Evolutionary conservation across 345 rosid species (phyloP), one percentile per base, ranked within the genome.

Genomic region (Syzygium aromaticum): DNA sequence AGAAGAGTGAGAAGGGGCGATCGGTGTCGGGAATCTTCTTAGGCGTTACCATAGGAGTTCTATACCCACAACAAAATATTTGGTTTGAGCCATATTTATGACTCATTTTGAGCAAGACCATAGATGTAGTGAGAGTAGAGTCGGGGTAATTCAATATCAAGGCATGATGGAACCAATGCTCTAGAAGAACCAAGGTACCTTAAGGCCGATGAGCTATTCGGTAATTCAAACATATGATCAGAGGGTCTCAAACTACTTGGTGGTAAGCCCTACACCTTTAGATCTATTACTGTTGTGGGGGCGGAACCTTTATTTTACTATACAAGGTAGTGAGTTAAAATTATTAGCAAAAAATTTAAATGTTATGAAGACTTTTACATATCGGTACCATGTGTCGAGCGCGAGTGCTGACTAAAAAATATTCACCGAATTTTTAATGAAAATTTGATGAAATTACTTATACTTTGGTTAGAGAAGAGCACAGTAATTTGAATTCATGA

Each of bases 41-140:
- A 0, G 38, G 8, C 3, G 2, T 13, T 63, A 63, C 14, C 1
- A 63, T 13, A 63, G 4, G 33, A 30, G 10, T n/a, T 63, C 38
- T 19, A 14, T 14, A 15, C 19, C 10, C 0, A 0, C 4, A 0
- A 28, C 4, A 63, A 0, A 28, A 14, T 63, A 2, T n/a, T n/a
- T 4, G 1, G 8, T 63, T 28, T 15, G 2, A 63, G 21, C 38
- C 8, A 15, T 28, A n/a, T 6, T 7, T 63, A 30, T 63, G 7
- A 0, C 17, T 61, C 7, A 6, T 14, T 28, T 63, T 28, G 10
- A 63, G 38, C 77, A 63, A 56, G 12, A 54, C 59, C 5, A 22
- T 9, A 11, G 11, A 22, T 22, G 11, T 22, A 22, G 12, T 10
- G 25, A 13, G 54, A 56, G 25, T 22, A 23, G 22, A 56, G 11